These are phyloP conservation scores for Tubosaeta brunneosetosa DNA, from an alignment of 768 basidiomycete species.

Conservation along the genomic window DNA sequence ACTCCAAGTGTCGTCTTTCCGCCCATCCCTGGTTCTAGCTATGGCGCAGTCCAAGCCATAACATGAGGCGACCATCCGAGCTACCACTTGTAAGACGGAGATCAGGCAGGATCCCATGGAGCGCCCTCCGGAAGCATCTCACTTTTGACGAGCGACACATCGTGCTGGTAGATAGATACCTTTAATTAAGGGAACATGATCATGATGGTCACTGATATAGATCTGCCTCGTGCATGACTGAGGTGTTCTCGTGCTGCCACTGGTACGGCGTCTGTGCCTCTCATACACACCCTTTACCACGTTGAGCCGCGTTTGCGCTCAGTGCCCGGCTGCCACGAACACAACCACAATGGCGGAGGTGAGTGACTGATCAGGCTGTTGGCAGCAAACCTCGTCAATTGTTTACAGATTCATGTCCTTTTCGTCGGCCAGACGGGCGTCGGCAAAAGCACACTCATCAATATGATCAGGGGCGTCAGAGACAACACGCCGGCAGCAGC, in stretches of 20 bases:
- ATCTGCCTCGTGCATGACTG: conserved; percentile 21
- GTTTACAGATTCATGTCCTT: conserved; percentile 16
- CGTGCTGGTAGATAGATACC: not conserved
- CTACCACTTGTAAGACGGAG: no score
- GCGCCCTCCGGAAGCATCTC: no score
- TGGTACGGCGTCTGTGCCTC: not conserved
- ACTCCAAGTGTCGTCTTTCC: no score
- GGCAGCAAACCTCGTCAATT: not conserved
- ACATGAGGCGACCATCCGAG: no score
- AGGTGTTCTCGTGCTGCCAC: not conserved
- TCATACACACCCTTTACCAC: conserved; percentile 5
- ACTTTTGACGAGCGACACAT: no score
- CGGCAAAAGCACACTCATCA: conserved; percentile 24
- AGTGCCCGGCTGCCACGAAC: not conserved
- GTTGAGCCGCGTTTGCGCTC: not conserved
- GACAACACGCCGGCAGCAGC: conserved; percentile 8
- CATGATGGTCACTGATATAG: conserved; percentile 19
- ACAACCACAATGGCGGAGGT: conserved; percentile 14
- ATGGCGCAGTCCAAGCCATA: no score
- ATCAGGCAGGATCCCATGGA: no score
- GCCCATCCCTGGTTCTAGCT: no score
- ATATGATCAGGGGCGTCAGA: conserved; percentile 17
- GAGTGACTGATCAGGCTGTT: conserved; percentile 1
- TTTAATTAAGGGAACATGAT: conserved; percentile 4
- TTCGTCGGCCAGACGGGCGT: conserved; percentile 24